Conservation (phyloP, 176 grass and related monocot species). For the Musa beccarii region DNA sequence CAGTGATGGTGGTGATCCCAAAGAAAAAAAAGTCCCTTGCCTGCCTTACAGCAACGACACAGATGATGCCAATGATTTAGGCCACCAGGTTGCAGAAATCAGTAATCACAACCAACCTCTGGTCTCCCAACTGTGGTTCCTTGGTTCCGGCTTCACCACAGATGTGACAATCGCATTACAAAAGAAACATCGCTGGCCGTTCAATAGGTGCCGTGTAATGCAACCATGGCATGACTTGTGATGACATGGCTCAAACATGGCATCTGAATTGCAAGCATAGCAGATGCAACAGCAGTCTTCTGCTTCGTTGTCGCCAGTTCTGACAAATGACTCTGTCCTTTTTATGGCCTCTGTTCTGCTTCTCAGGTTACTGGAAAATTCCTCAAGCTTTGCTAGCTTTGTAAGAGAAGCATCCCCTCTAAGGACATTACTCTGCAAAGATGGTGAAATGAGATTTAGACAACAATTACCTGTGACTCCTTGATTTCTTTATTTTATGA, state of each 20-base stretch:
- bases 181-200: slow-evolving; percentile 79
- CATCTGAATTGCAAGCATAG: slow-evolving; percentile 54
- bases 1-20: neutral
- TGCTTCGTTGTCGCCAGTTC: slow-evolving; percentile 22
- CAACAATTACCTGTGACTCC: neutral
- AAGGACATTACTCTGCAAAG: slow-evolving; percentile 46
- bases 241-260: slow-evolving; percentile 66
- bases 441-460: neutral
- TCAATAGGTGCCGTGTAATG: slow-evolving; percentile 77
- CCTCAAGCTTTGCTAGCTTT: slow-evolving; percentile 58
- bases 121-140: neutral
- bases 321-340: slow-evolving; percentile 13
- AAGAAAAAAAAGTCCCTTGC: neutral
- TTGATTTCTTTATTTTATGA: neutral
- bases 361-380: slow-evolving; percentile 53
- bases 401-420: slow-evolving; percentile 44
- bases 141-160: slow-evolving; percentile 34
- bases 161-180: slow-evolving; percentile 61
- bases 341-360: slow-evolving; percentile 23
- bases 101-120: neutral
- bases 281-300: slow-evolving; percentile 83
- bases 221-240: slow-evolving; percentile 72
- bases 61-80: neutral
- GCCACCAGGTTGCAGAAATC: neutral
- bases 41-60: neutral